Evolutionary conservation across 192 early-diverging fungal species (phyloP).

Genomic region (Jimgerdemannia lactiflua): DNA sequence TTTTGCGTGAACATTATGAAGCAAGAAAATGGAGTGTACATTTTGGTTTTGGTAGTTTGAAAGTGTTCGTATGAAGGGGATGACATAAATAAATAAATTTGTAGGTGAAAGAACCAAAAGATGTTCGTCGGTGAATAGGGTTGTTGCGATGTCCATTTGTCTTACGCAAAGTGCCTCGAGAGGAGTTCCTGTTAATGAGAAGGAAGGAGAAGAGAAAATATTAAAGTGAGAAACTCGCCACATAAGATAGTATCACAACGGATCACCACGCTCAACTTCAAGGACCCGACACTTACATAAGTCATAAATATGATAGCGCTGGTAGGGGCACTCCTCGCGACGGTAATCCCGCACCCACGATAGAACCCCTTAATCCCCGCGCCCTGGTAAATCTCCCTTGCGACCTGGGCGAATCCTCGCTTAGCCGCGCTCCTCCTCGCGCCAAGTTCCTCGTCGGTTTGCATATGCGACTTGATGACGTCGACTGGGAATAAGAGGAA

Average conservation of each 20-base stretch:
- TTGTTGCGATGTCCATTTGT: background rate
- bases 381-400: conserved; percentile 63
- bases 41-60: too few species aligned
- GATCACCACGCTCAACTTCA: background rate
- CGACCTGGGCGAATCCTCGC: conserved; percentile 59
- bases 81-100: too few species aligned
- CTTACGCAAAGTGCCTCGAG: conserved; percentile 23
- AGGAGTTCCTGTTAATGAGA: conserved; percentile 24
- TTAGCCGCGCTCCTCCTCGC: conserved; percentile 3
- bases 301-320: conserved; percentile 96
- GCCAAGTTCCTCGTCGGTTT: conserved; percentile 70
- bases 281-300: conserved; percentile 62
- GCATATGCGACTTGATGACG: conserved; percentile 91
- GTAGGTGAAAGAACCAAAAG: too few species aligned
- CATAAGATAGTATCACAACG: background rate
- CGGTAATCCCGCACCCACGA: conserved; percentile 91
- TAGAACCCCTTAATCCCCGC: conserved; percentile 88
- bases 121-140: too few species aligned
- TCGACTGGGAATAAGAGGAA: conserved; percentile 89
- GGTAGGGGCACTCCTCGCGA: conserved; percentile 86
- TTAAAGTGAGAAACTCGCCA: background rate
- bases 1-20: too few species aligned
- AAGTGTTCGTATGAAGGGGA: too few species aligned
- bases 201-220: background rate
- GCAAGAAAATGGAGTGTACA: too few species aligned